phyloP scores from a whole-genome alignment of 352 stramenopile species.

The Elongisporangium anandrum region DNA sequence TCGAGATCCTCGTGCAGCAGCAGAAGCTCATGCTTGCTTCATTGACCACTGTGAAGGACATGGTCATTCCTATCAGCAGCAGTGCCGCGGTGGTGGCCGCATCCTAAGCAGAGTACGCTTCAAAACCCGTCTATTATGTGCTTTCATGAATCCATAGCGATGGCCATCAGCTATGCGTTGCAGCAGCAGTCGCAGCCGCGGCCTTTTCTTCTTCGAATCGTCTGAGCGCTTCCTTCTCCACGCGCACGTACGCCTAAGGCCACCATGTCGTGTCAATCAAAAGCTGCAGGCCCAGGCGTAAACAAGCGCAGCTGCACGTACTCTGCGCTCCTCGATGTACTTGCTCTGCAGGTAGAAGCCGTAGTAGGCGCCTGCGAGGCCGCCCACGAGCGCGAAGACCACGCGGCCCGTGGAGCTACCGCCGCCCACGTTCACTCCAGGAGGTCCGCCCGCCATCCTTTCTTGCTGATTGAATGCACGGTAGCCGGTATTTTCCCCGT shows the following conservation, averaged over 20 bases:
- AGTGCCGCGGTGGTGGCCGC: not conserved
- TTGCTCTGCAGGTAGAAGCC: conserved; percentile 84
- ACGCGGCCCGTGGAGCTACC: conserved; percentile 63
- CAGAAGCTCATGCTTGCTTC: conserved; percentile 71
- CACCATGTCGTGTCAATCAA: not conserved
- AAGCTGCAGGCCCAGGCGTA: not conserved
- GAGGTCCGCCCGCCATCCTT: conserved; percentile 13
- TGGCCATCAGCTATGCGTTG: not conserved
- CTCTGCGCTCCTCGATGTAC: conserved; percentile 74
- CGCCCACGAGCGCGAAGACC: conserved; percentile 63
- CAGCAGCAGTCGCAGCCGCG: not conserved
- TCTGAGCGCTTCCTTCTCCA: conserved; percentile 61
- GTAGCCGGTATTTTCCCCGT: not conserved
- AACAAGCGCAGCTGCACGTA: conserved; percentile 11
- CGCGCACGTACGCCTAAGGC: conserved; percentile 40
- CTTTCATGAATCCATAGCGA: not conserved
- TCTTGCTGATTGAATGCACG: not conserved
- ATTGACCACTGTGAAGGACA: conserved; percentile 40
- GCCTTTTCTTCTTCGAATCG: conserved; percentile 47
- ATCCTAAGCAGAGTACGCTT: not conserved
- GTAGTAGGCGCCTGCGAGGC: conserved; percentile 67
- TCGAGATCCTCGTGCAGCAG: conserved; percentile 82
- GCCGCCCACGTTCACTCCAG: conserved; percentile 66
- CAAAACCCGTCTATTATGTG: not conserved
- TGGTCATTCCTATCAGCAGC: conserved; percentile 10